Evolutionary conservation across 108 stramenopile species (phyloP).

Genomic region (Skeletonema costatum): DNA sequence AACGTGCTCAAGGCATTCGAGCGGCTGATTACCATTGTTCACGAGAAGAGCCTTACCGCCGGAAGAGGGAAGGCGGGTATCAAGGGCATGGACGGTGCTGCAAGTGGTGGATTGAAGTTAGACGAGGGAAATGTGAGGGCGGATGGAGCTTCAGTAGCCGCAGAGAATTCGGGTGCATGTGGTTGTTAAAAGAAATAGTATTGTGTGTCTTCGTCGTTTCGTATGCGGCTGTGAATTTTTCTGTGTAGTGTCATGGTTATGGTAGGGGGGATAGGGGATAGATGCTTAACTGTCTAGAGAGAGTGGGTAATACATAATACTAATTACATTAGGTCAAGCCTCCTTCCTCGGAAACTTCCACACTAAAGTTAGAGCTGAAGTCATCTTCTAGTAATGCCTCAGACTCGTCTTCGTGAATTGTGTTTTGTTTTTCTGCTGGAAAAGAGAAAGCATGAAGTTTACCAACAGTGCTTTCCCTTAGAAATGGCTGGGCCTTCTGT

Average conservation of each 20-base stretch:
- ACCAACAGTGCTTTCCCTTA: background rate
- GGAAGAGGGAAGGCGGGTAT: constrained; percentile 45
- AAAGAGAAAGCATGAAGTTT: background rate
- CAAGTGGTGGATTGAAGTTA: constrained; percentile 21
- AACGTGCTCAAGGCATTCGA: constrained; percentile 86
- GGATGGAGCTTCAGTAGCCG: constrained; percentile 28
- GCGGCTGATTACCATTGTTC: constrained; percentile 85
- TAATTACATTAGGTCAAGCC: background rate
- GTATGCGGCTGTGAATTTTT: background rate
- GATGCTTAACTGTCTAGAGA: background rate
- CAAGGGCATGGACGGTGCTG: constrained; percentile 48
- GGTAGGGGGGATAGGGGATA: background rate
- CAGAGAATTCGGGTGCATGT: constrained; percentile 27
- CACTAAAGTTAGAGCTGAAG: background rate
- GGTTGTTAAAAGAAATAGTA: constrained; percentile 27
- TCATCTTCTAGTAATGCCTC: background rate
- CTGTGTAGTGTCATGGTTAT: background rate
- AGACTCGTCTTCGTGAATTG: background rate
- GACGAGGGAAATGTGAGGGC: constrained; percentile 44
- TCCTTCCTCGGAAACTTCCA: background rate
- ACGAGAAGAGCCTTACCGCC: constrained; percentile 73
- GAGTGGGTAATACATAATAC: background rate
- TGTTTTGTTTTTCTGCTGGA: background rate
- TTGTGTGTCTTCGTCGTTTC: background rate
- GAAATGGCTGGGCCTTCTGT: background rate